Conservation (phyloP, 305 asterid genomes). For the Andrographis paniculata region DNA sequence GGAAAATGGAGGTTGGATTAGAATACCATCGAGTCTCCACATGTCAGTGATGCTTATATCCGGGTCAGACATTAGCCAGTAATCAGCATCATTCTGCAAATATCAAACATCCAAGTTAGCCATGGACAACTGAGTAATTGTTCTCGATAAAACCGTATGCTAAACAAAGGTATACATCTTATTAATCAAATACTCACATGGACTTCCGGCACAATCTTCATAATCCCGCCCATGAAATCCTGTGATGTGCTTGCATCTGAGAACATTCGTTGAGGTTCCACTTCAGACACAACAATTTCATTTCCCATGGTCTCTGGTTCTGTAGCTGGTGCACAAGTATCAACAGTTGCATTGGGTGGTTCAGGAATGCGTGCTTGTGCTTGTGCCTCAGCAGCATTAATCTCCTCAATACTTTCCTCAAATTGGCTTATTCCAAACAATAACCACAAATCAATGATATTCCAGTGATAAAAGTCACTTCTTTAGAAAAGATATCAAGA, state of each 20-base stretch:
- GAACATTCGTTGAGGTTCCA: constrained; percentile 43
- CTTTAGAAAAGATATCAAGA: constrained; percentile 10
- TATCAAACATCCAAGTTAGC: constrained; percentile 13
- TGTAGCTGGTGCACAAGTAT: constrained; percentile 29
- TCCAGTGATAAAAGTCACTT: background rate
- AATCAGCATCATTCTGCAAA: constrained; percentile 72
- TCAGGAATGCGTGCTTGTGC: constrained; percentile 45
- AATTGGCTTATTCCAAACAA: constrained; percentile 46
- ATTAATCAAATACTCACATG: constrained; percentile 51
- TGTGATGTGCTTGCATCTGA: constrained; percentile 60
- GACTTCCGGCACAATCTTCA: constrained; percentile 86
- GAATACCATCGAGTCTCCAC: constrained; percentile 80
- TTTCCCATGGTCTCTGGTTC: constrained; percentile 37
- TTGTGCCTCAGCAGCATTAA: constrained; percentile 45
- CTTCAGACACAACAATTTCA: constrained; percentile 31
- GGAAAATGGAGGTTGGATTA: constrained; percentile 5
- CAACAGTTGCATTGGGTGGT: constrained; percentile 35
- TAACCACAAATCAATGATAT: no score
- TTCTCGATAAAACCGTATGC: no score
- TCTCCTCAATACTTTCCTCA: constrained; percentile 87
- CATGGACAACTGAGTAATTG: background rate
- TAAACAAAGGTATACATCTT: no score
- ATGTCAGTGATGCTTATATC: constrained; percentile 74
- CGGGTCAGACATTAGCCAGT: constrained; percentile 66
- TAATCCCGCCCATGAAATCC: constrained; percentile 70